phyloP scores from a whole-genome alignment of 345 rosid genomes.

The Anastatica hierochuntica region DNA sequence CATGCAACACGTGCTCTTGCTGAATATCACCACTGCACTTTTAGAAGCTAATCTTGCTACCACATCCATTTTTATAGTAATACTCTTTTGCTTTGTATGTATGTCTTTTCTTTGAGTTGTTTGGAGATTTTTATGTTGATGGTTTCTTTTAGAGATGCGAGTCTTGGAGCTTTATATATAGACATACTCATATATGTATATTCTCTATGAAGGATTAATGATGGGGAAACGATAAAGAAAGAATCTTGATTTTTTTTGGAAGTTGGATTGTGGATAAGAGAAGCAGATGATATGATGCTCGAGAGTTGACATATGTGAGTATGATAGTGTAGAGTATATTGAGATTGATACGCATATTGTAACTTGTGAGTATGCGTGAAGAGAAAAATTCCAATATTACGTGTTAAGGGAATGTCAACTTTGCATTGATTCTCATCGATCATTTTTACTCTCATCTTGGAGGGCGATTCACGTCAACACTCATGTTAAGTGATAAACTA shows the following conservation, averaged over 20 bases:
- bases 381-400: slow-evolving; percentile 19
- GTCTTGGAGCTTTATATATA: slow-evolving; percentile 16
- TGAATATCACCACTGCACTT: slow-evolving; percentile 96
- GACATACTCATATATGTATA: slow-evolving; percentile 2
- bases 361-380: slow-evolving; percentile 24
- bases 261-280: slow-evolving; percentile 22
- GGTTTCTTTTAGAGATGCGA: slow-evolving; percentile 17
- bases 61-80: slow-evolving; percentile 51
- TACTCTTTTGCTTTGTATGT: slow-evolving; percentile 3
- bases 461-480: too few species aligned
- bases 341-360: slow-evolving; percentile 15
- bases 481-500: too few species aligned
- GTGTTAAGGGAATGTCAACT: slow-evolving; percentile 32
- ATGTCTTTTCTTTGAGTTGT: neutral
- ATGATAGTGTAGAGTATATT: neutral
- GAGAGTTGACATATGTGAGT: slow-evolving; percentile 22
- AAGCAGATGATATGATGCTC: slow-evolving; percentile 18
- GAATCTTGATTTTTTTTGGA: slow-evolving; percentile 5
- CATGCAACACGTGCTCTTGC: slow-evolving; percentile 91
- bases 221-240: slow-evolving; percentile 10
- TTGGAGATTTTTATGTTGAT: slow-evolving; percentile 13
- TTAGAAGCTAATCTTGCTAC: slow-evolving; percentile 64
- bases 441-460: slow-evolving; percentile 8
- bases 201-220: slow-evolving; percentile 3
- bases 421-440: slow-evolving; percentile 22